Conservation (phyloP, 768 basidiomycete species). For the Roridomyces roridus region DNA sequence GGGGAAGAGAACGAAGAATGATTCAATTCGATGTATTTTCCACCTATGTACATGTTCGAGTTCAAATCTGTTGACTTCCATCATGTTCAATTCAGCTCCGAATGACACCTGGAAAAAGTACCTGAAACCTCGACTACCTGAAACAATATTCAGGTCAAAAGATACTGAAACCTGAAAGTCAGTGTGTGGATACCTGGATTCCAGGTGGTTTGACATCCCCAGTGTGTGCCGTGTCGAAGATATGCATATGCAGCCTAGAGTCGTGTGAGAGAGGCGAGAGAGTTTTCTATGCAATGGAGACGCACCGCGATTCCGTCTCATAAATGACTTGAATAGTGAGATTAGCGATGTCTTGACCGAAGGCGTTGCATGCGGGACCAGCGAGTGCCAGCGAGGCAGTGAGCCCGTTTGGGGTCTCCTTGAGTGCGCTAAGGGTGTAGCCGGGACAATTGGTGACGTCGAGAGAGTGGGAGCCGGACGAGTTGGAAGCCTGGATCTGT, state of each 20-base stretch:
- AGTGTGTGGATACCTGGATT: no score
- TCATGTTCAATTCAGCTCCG: no score
- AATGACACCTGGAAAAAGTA: no score
- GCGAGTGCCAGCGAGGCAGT: conserved; percentile 60
- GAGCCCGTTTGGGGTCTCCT: conserved; percentile 53
- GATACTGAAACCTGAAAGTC: no score
- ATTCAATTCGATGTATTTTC: no score
- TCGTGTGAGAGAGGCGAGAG: neutral
- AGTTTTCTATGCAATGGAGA: no score
- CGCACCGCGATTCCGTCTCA: conserved; percentile 59
- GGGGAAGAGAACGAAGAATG: no score
- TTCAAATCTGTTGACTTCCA: no score
- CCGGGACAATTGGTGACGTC: conserved; percentile 42
- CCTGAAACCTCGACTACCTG: no score
- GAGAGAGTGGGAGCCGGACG: neutral
- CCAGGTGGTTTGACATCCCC: no score
- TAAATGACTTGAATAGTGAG: conserved; percentile 72
- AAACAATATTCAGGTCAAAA: no score
- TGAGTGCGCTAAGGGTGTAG: conserved; percentile 56
- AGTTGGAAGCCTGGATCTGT: neutral
- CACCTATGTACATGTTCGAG: no score
- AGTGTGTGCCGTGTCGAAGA: conserved; percentile 68
- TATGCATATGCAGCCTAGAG: conserved; percentile 69
- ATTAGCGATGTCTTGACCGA: conserved; percentile 61
- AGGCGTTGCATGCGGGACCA: conserved; percentile 67